Evolutionary conservation across 2,329 filamentous ascomycete genomes (phyloP).

Genomic region (Pyricularia sp.): DNA sequence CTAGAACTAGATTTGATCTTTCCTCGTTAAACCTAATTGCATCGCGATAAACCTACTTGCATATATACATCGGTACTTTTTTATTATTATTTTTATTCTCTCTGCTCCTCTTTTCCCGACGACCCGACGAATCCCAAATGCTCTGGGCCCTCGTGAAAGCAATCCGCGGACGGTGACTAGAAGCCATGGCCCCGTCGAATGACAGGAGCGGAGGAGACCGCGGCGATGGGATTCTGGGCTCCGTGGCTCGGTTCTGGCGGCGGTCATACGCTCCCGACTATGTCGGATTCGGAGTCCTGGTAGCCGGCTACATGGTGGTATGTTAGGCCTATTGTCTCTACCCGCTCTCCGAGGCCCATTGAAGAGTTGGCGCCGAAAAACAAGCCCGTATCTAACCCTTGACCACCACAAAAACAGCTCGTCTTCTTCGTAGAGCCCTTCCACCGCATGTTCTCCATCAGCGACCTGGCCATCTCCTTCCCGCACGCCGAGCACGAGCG

Average conservation of each 20-base stretch:
- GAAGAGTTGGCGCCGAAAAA: neutral
- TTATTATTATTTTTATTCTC: neutral
- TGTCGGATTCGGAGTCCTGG: conserved; percentile 63
- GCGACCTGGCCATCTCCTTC: conserved; percentile 75
- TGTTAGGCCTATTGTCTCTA: conserved; percentile 18
- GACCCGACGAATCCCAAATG: conserved; percentile 18
- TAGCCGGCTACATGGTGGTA: conserved; percentile 57
- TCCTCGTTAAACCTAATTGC: neutral
- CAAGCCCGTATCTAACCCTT: conserved; percentile 12
- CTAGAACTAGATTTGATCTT: neutral
- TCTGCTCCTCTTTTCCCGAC: neutral
- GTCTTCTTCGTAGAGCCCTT: conserved; percentile 71
- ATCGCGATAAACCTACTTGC: neutral
- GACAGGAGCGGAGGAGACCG: conserved; percentile 8
- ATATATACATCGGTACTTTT: neutral
- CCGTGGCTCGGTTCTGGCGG: conserved; percentile 41
- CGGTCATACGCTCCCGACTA: conserved; percentile 86
- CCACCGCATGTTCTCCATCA: conserved; percentile 87
- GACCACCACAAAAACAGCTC: conserved; percentile 32
- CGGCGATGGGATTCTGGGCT: conserved; percentile 16
- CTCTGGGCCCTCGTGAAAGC: conserved; percentile 25
- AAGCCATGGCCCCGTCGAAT: conserved; percentile 26
- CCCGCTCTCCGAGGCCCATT: neutral
- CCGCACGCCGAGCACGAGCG: conserved; percentile 79
- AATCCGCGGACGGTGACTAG: conserved; percentile 32